Evolutionary conservation across 345 rosid species (phyloP), one percentile per base, ranked within the genome.

Genomic region (Carallia pectinifolia): DNA sequence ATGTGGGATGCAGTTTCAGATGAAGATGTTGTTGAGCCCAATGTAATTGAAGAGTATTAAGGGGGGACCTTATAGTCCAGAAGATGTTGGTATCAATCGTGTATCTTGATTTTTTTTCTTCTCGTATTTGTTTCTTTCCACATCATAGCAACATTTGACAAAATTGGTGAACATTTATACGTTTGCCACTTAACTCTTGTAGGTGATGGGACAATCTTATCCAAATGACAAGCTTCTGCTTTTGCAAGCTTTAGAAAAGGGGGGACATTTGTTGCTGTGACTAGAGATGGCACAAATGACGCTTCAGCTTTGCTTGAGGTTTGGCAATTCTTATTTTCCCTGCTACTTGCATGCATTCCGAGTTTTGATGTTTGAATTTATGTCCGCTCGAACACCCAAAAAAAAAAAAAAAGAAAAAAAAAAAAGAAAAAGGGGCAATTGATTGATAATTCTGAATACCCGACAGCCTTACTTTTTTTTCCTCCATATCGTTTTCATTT

Each of bases 291-390:
- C 39, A 82, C 85, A 65, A 83, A 85, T 73, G 89, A 83, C 54
- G 86, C 85, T 52, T 85, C 89, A 56, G 86, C 86, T n/a, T 76
- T 85, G 47, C 83, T 81, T 18, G 84, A 85, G 86, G 86, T 76
- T 30, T 53, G 39, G 12, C 9, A n/a, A n/a, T 54, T 19, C 8
- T 19, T 27, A 18, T 27, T 19, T 54, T 54, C 2, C 2, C 10
- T 54, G 19, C 4, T 54, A 54, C 29, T 1, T 6, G 17, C 29
- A 54, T 6, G 27, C 29, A 54, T 54, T 54, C 58, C 58, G 19
- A 54, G 29, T 27, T 53, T 7, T 19, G 4, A 4, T 54, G 12
- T 54, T 19, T 9, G 44, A 39, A 39, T 7, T 10, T 8, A 1
- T 8, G 12, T 9, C 7, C 44, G 7, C 2, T 39, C 10, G 44